phyloP scores from a whole-genome alignment of 2,329 filamentous ascomycete species.

The Penicillium sp. region DNA sequence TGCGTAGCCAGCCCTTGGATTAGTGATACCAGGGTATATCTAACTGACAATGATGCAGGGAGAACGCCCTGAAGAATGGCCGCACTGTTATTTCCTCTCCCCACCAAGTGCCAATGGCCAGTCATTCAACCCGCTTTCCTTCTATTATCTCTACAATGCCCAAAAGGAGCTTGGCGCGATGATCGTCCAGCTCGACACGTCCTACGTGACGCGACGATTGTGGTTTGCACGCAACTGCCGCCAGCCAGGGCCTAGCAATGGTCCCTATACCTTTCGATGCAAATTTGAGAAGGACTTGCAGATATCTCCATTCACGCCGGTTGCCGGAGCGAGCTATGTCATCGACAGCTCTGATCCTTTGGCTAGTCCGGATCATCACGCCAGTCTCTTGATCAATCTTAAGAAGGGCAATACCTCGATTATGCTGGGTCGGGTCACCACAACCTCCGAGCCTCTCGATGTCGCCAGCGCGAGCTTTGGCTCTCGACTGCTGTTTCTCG shows the following conservation, averaged over 20 bases:
- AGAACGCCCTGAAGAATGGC: slow-evolving; percentile 7
- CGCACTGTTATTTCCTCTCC: slow-evolving; percentile 3
- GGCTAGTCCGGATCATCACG: neutral
- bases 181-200: slow-evolving; percentile 10
- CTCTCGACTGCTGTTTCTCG: slow-evolving; percentile 5
- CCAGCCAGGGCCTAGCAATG: neutral
- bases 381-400: slow-evolving; percentile 5
- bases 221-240: slow-evolving; percentile 7
- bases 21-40: neutral
- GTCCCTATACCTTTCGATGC: slow-evolving; percentile 3
- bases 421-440: slow-evolving; percentile 4
- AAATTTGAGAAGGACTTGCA: slow-evolving; percentile 10
- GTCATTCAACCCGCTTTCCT: slow-evolving; percentile 5
- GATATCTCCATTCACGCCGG: slow-evolving; percentile 8
- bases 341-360: slow-evolving; percentile 9
- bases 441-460: slow-evolving; percentile 3
- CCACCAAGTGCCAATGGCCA: slow-evolving; percentile 4
- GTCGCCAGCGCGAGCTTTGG: slow-evolving; percentile 1
- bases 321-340: slow-evolving; percentile 6
- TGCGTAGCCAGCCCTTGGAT: neutral
- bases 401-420: slow-evolving; percentile 4
- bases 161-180: slow-evolving; percentile 8
- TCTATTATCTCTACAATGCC: slow-evolving; percentile 8
- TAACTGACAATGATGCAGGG: slow-evolving; percentile 1
- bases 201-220: slow-evolving; percentile 7